A percentile compares a stretch with the other conserved stretches of the same genome.
Conservation (phyloP, 441 rosid genomes). For the Erodium chrysanthum region DNA sequence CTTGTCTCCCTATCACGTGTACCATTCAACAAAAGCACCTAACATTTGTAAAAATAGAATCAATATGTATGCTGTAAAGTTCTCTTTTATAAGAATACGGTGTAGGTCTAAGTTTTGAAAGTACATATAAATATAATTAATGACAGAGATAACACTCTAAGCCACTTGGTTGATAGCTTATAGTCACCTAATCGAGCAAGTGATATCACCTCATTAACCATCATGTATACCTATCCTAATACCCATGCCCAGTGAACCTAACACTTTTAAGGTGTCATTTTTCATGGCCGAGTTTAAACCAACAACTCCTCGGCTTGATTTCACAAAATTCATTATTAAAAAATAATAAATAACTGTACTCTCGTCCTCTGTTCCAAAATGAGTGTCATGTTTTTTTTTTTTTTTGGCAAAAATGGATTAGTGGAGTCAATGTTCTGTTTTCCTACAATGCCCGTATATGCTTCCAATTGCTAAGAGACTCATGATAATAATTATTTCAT, state of each 20-base stretch:
- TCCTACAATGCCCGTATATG: not conserved
- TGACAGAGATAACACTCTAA: not conserved
- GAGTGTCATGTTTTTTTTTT: not conserved
- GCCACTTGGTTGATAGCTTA: not conserved
- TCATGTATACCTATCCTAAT: not conserved
- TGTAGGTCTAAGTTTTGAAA: not conserved
- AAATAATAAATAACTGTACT: not conserved
- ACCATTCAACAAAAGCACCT: conserved; percentile 81
- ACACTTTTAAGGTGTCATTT: not conserved
- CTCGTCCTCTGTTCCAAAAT: not conserved
- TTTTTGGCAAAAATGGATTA: not conserved
- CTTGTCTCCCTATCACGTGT: conserved; percentile 72
- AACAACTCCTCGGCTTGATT: not conserved
- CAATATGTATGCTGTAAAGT: not conserved
- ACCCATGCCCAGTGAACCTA: not conserved
- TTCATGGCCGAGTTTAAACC: not conserved
- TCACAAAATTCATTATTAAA: not conserved
- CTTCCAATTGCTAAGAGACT: not conserved
- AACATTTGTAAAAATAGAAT: conserved; percentile 15
- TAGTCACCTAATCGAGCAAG: not conserved
- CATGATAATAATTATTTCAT: not conserved
- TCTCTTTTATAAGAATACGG: not conserved
- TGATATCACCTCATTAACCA: not conserved
- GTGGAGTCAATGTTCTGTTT: not conserved
- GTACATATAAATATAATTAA: not conserved